Percentiles rank a stretch among this genome's conserved stretches.
These are phyloP conservation scores for Penicillium coprophilum DNA, from an alignment of 495 filamentous ascomycete species.

Conservation along the genomic window DNA sequence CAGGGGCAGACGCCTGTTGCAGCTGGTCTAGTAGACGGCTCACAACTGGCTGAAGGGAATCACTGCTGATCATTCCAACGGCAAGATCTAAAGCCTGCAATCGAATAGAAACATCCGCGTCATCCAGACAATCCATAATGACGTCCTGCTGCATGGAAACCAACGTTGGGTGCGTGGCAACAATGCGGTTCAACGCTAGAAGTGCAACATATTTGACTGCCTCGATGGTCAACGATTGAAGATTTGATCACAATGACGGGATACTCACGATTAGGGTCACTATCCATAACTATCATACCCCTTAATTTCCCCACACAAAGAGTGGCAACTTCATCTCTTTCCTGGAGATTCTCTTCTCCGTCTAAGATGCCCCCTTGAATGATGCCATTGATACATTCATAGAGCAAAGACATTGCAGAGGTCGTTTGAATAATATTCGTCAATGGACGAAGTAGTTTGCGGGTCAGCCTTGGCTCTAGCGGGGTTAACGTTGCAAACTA, in stretches of 20 bases:
- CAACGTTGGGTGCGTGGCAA: conserved; percentile 79
- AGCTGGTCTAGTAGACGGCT: conserved; percentile 85
- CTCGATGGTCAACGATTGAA: not conserved
- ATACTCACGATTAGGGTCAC: conserved; percentile 81
- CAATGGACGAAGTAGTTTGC: conserved; percentile 91
- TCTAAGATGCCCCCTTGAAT: conserved; percentile 94
- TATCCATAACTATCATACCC: conserved; percentile 89
- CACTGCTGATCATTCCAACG: conserved; percentile 83
- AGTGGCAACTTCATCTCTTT: conserved; percentile 87
- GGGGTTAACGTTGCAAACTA: conserved; percentile 95
- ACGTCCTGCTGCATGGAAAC: conserved; percentile 92
- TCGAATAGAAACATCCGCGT: conserved; percentile 92
- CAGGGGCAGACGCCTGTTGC: conserved; percentile 39
- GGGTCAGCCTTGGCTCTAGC: conserved; percentile 83
- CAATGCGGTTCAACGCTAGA: conserved; percentile 90
- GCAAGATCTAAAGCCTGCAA: conserved; percentile 88
- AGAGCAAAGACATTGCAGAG: conserved; percentile 91
- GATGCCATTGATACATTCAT: conserved; percentile 98
- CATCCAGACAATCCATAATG: conserved; percentile 93
- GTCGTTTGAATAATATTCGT: conserved; percentile 92
- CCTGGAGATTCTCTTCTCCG: conserved; percentile 68
- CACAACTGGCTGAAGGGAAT: conserved; percentile 80
- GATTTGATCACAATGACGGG: not conserved
- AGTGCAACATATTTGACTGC: conserved; percentile 96
- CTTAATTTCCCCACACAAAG: conserved; percentile 90